These are phyloP conservation scores for Draba incana DNA, from an alignment of 345 rosid species.

Conservation along the genomic window DNA sequence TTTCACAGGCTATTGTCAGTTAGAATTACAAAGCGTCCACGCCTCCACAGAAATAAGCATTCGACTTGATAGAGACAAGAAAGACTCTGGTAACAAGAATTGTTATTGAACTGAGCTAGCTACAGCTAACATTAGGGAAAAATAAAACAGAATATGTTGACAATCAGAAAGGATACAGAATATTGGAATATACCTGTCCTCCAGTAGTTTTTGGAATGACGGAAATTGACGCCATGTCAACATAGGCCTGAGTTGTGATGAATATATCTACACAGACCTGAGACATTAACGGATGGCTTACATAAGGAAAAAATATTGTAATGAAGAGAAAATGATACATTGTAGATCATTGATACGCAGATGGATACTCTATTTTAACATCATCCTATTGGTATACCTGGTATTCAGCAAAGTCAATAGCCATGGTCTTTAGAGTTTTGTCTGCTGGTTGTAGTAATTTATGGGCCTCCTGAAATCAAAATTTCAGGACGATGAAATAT, in stretches of 20 bases:
- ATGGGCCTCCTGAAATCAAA: conserved; percentile 72
- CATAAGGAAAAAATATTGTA: neutral
- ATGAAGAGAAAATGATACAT: neutral
- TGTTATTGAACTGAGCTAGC: conserved; percentile 13
- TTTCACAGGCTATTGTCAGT: neutral
- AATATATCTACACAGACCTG: conserved; percentile 95
- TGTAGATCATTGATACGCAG: neutral
- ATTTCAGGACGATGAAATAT: conserved; percentile 16
- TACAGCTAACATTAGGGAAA: neutral
- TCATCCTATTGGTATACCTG: conserved; percentile 55
- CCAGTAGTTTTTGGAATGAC: conserved; percentile 88
- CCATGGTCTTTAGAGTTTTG: conserved; percentile 83
- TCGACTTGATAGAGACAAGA: conserved; percentile 14
- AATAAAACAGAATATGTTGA: conserved; percentile 5
- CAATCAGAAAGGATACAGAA: conserved; percentile 20
- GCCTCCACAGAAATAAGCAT: neutral
- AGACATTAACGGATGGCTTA: conserved; percentile 20
- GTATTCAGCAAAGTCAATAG: conserved; percentile 90
- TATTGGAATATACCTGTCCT: conserved; percentile 69
- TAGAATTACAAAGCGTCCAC: neutral
- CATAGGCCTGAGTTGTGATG: conserved; percentile 77
- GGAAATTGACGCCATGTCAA: conserved; percentile 84
- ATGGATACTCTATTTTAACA: conserved; percentile 4
- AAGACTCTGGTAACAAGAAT: conserved; percentile 7
- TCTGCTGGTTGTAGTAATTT: conserved; percentile 88